Percentiles rank a stretch among this genome's conserved stretches.
phyloP scores from a whole-genome alignment of 352 stramenopile genomes.

The Globisporangium recalcitrans region DNA sequence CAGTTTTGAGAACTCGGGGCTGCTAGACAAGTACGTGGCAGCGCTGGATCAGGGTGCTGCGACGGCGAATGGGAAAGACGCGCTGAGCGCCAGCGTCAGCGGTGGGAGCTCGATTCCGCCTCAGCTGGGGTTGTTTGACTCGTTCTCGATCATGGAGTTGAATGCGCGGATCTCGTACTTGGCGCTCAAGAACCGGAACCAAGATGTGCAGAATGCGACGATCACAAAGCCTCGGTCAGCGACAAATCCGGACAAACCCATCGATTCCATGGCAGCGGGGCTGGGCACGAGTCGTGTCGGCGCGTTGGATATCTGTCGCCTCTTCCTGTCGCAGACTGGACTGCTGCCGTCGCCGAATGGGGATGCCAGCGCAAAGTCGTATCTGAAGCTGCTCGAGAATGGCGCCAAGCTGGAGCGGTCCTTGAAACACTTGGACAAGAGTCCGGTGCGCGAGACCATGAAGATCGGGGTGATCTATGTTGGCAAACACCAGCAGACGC shows the following conservation, averaged over 20 bases:
- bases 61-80: slow-evolving; percentile 16
- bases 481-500: slow-evolving; percentile 57
- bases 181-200: slow-evolving; percentile 39
- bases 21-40: slow-evolving; percentile 77
- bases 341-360: slow-evolving; percentile 60
- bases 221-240: slow-evolving; percentile 39
- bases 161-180: slow-evolving; percentile 72
- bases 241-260: slow-evolving; percentile 25
- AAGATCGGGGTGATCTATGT: slow-evolving; percentile 88
- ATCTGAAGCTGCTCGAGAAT: slow-evolving; percentile 67
- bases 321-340: slow-evolving; percentile 76
- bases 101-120: slow-evolving; percentile 39
- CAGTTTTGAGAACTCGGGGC: slow-evolving; percentile 57
- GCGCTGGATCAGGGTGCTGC: slow-evolving; percentile 44
- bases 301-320: slow-evolving; percentile 70
- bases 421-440: slow-evolving; percentile 79
- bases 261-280: slow-evolving; percentile 24
- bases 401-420: slow-evolving; percentile 73
- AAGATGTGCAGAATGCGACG: slow-evolving; percentile 28
- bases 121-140: slow-evolving; percentile 75
- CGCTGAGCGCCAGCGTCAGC: not conserved
- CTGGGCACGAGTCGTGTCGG: slow-evolving; percentile 46
- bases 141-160: slow-evolving; percentile 85
- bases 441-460: slow-evolving; percentile 85
- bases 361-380: slow-evolving; percentile 45